Percentiles rank a stretch among this genome's conserved stretches.
Conservation (phyloP, 1,139 yeast species). For the Entelexis paramagnoliae region DNA sequence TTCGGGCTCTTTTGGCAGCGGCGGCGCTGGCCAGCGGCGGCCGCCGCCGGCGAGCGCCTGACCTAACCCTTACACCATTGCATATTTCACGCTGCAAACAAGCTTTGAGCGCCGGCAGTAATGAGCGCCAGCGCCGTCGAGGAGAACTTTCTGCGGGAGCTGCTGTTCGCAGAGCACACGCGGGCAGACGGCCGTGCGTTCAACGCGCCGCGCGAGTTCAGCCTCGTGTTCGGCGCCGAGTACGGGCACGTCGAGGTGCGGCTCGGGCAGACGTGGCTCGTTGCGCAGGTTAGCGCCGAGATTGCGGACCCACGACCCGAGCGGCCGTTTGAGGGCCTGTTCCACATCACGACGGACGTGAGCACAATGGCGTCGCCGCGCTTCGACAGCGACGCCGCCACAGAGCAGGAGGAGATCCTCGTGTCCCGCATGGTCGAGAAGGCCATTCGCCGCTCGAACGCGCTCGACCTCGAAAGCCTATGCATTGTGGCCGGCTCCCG, state of each 20-base stretch:
- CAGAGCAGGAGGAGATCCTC: conserved; percentile 61
- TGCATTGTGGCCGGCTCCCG: conserved; percentile 86
- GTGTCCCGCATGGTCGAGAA: conserved; percentile 78
- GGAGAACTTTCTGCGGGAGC: conserved; percentile 47
- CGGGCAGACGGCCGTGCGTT: conserved; percentile 59
- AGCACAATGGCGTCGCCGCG: conserved; percentile 81
- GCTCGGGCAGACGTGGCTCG: conserved; percentile 62
- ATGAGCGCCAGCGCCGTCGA: conserved; percentile 38
- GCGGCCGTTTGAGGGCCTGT: conserved; percentile 87
- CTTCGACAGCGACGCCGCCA: conserved; percentile 62
- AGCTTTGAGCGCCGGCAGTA: not conserved
- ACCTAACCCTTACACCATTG: not conserved
- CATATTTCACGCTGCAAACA: not conserved
- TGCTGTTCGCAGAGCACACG: conserved; percentile 43
- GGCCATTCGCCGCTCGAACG: conserved; percentile 79
- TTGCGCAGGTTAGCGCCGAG: conserved; percentile 69
- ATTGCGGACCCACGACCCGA: conserved; percentile 80
- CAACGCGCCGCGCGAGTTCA: conserved; percentile 53
- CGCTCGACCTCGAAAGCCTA: conserved; percentile 78
- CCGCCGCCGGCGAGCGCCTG: no score
- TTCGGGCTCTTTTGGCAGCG: no score
- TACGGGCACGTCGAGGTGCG: conserved; percentile 72
- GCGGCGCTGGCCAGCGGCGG: no score
- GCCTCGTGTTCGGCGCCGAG: conserved; percentile 54
- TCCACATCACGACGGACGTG: conserved; percentile 73